These are phyloP conservation scores for Dipteronia sinensis DNA, from an alignment of 345 rosid genomes.

Conservation along the genomic window DNA sequence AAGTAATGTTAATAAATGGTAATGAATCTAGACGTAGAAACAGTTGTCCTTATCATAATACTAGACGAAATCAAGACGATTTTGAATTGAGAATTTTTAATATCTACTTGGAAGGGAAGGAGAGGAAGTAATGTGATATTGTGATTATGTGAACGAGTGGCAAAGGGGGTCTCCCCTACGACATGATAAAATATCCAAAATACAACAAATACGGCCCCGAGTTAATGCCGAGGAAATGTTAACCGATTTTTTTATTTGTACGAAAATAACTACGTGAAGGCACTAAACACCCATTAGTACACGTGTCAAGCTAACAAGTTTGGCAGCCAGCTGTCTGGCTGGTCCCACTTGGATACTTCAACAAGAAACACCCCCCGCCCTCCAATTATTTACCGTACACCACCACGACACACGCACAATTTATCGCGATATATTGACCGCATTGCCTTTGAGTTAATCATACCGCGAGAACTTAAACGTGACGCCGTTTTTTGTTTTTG, in stretches of 20 bases:
- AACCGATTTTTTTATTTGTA: slow-evolving; percentile 14
- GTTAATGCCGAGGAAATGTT: neutral
- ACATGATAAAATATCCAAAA: neutral
- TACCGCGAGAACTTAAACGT: neutral
- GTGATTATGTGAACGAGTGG: neutral
- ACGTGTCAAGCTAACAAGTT: slow-evolving; percentile 50
- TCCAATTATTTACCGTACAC: slow-evolving; percentile 31
- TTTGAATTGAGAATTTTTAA: too few species aligned
- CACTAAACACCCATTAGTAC: slow-evolving; percentile 52
- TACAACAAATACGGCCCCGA: slow-evolving; percentile 20
- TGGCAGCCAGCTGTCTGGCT: slow-evolving; percentile 47
- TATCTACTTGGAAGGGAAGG: too few species aligned
- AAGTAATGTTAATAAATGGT: too few species aligned
- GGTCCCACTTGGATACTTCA: slow-evolving; percentile 32
- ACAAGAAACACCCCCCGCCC: slow-evolving; percentile 12
- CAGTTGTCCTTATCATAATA: too few species aligned
- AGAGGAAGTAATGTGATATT: too few species aligned
- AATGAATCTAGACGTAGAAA: too few species aligned
- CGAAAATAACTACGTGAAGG: slow-evolving; percentile 48
- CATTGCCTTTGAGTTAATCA: neutral
- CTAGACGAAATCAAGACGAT: neutral
- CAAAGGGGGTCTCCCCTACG: too few species aligned
- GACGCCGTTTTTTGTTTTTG: slow-evolving; percentile 28
- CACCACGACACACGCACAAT: neutral
- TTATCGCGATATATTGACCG: slow-evolving; percentile 29